Conservation (phyloP, 73 alveolate species). For the Tetrahymena elliotti region DNA sequence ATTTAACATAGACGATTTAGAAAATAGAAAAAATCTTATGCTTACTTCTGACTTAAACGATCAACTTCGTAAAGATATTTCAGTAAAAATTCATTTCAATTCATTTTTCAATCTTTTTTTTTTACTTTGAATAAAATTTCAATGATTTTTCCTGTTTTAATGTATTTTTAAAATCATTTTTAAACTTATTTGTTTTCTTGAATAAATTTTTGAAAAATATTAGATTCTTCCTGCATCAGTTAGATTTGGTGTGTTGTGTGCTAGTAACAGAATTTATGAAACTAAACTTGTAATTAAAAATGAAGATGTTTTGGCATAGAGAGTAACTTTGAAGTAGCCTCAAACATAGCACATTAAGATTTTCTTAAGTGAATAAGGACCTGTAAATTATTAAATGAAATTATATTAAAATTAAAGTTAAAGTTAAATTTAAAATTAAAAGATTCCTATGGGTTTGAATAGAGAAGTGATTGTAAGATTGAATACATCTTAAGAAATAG, state of each 20-base stretch:
- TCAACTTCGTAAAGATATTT: slow-evolving; percentile 55
- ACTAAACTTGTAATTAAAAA: slow-evolving; percentile 48
- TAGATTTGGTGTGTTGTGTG: slow-evolving; percentile 55
- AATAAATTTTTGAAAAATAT: no score
- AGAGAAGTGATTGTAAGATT: slow-evolving; percentile 48
- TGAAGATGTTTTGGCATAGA: slow-evolving; percentile 70
- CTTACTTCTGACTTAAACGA: slow-evolving; percentile 92
- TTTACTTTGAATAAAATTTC: slow-evolving; percentile 12
- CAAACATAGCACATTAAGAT: slow-evolving; percentile 44
- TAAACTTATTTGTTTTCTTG: no score
- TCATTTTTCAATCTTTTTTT: background rate
- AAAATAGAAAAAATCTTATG: slow-evolving; percentile 88
- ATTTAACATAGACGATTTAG: slow-evolving; percentile 87
- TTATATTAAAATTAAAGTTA: background rate
- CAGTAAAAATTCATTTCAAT: background rate
- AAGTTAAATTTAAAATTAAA: background rate
- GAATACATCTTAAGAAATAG: slow-evolving; percentile 17
- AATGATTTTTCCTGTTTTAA: no score
- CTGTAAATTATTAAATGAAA: background rate
- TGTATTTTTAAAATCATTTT: no score
- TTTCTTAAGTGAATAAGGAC: slow-evolving; percentile 46
- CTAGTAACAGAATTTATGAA: slow-evolving; percentile 54
- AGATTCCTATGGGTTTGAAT: slow-evolving; percentile 62
- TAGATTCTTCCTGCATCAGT: slow-evolving; percentile 54
- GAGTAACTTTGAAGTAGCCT: slow-evolving; percentile 54